Percentiles rank a stretch among this genome's conserved stretches.
Evolutionary conservation across 2,329 filamentous ascomycete species (phyloP).

Genomic region (Exophiala sp.): DNA sequence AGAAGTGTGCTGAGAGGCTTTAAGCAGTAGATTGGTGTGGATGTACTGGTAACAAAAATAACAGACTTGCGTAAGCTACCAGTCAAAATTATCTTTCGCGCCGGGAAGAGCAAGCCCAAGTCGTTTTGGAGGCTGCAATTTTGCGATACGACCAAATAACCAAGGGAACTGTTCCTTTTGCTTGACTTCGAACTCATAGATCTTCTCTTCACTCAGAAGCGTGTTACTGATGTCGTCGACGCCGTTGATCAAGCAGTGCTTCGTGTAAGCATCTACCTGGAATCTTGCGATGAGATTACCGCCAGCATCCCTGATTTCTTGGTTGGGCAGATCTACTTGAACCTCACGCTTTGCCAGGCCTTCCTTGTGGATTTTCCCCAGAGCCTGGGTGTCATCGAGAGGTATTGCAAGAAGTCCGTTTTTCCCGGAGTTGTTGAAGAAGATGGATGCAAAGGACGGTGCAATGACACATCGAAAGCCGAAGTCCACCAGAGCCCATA

Average conservation of each 20-base stretch:
- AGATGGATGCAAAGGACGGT: constrained; percentile 83
- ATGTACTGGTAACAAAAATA: no score
- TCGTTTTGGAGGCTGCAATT: constrained; percentile 5
- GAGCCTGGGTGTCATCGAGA: constrained; percentile 60
- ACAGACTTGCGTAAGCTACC: background rate
- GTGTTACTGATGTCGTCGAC: constrained; percentile 12
- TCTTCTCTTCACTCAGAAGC: constrained; percentile 10
- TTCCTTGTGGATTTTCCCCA: constrained; percentile 70
- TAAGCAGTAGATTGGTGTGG: no score
- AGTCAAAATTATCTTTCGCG: constrained; percentile 9
- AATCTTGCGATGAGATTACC: constrained; percentile 5
- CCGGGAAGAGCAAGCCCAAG: constrained; percentile 8
- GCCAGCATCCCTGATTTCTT: constrained; percentile 4
- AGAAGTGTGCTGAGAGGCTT: no score
- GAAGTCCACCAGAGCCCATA: constrained; percentile 94
- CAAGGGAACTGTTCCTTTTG: constrained; percentile 10
- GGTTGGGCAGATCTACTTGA: constrained; percentile 6
- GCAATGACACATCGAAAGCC: constrained; percentile 93
- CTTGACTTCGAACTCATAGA: constrained; percentile 11
- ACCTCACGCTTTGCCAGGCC: constrained; percentile 54
- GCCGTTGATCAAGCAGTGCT: constrained; percentile 11
- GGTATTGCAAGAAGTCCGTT: constrained; percentile 93
- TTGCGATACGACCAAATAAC: constrained; percentile 11
- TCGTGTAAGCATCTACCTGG: constrained; percentile 11
- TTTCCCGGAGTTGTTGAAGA: constrained; percentile 99